Percentiles rank a stretch among this genome's conserved stretches.
phyloP scores from a whole-genome alignment of 805 yeast genomes.

The Ogataea corticis region DNA sequence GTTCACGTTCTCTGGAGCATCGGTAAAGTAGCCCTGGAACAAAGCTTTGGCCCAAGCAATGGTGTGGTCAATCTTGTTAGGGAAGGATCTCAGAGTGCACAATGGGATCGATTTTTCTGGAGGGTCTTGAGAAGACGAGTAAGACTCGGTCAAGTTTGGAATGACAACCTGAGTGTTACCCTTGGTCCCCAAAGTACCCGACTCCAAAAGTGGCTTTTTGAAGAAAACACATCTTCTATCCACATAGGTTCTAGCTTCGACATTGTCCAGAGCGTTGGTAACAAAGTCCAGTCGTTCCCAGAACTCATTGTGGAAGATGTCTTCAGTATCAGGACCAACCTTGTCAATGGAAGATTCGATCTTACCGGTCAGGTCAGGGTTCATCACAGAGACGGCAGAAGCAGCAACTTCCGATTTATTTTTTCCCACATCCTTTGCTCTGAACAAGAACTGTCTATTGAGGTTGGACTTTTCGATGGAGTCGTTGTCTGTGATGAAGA shows the following conservation, averaged over 20 bases:
- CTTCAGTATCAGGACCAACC: slow-evolving; percentile 92
- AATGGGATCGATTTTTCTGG: slow-evolving; percentile 97
- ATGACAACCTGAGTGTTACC: slow-evolving; percentile 97
- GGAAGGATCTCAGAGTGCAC: slow-evolving; percentile 96
- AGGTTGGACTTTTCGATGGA: slow-evolving; percentile 93
- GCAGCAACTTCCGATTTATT: slow-evolving; percentile 92
- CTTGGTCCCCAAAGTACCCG: slow-evolving; percentile 97
- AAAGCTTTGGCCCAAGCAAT: slow-evolving; percentile 98
- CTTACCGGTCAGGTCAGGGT: slow-evolving; percentile 77
- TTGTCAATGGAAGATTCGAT: slow-evolving; percentile 79
- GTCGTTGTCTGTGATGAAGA: slow-evolving; percentile 88
- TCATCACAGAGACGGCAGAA: slow-evolving; percentile 78
- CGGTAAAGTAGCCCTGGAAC: slow-evolving; percentile 89
- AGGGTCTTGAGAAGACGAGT: slow-evolving; percentile 96
- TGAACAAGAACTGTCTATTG: slow-evolving; percentile 93
- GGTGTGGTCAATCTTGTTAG: slow-evolving; percentile 96
- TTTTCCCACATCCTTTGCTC: slow-evolving; percentile 92
- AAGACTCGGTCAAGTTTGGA: slow-evolving; percentile 92
- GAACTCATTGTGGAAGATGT: slow-evolving; percentile 78
- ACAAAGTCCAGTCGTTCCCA: slow-evolving; percentile 87
- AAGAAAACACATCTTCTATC: slow-evolving; percentile 95
- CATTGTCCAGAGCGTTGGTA: slow-evolving; percentile 95
- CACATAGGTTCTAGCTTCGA: slow-evolving; percentile 96
- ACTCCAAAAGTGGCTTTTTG: slow-evolving; percentile 87
- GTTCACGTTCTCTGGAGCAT: slow-evolving; percentile 92